Conservation (phyloP, 2,329 filamentous ascomycete genomes). For the Claviceps quebecensis region DNA sequence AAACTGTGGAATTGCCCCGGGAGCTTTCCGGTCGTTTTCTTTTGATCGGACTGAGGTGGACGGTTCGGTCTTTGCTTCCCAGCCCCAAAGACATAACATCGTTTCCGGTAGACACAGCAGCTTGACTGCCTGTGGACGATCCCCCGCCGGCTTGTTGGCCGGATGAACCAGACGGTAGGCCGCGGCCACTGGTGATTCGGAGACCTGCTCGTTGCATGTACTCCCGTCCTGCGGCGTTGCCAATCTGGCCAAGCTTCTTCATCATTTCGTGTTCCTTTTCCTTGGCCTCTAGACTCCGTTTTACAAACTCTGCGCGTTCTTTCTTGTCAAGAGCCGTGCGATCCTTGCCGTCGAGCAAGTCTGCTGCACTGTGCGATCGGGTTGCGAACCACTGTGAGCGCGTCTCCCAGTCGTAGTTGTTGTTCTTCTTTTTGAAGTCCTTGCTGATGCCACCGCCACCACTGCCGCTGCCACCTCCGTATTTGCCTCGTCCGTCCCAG, state of each 20-base stretch:
- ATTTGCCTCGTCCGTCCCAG: slow-evolving; percentile 17
- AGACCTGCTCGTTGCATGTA: slow-evolving; percentile 43
- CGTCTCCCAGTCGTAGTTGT: slow-evolving; percentile 43
- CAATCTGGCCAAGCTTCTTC: slow-evolving; percentile 49
- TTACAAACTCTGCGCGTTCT: slow-evolving; percentile 51
- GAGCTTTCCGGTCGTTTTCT: slow-evolving; percentile 43
- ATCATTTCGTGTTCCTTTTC: slow-evolving; percentile 64
- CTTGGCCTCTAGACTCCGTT: slow-evolving; percentile 47
- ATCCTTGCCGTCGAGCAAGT: slow-evolving; percentile 52
- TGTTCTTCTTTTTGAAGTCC: slow-evolving; percentile 12
- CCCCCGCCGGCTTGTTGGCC: not conserved
- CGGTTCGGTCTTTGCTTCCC: slow-evolving; percentile 23
- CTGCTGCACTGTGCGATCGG: slow-evolving; percentile 39
- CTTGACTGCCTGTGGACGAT: slow-evolving; percentile 8
- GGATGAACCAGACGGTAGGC: not conserved
- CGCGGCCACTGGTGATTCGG: slow-evolving; percentile 6
- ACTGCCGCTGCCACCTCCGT: slow-evolving; percentile 5
- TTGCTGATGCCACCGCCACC: slow-evolving; percentile 1
- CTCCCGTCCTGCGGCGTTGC: slow-evolving; percentile 52
- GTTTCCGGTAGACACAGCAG: slow-evolving; percentile 19
- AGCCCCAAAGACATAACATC: slow-evolving; percentile 28
- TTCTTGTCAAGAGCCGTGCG: slow-evolving; percentile 40
- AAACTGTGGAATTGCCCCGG: slow-evolving; percentile 17
- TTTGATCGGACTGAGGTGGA: slow-evolving; percentile 47
- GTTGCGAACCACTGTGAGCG: slow-evolving; percentile 43